Evolutionary conservation across 768 basidiomycete genomes (phyloP), one percentile per base, ranked within the genome.

Genomic region (Podaxis sp.): DNA sequence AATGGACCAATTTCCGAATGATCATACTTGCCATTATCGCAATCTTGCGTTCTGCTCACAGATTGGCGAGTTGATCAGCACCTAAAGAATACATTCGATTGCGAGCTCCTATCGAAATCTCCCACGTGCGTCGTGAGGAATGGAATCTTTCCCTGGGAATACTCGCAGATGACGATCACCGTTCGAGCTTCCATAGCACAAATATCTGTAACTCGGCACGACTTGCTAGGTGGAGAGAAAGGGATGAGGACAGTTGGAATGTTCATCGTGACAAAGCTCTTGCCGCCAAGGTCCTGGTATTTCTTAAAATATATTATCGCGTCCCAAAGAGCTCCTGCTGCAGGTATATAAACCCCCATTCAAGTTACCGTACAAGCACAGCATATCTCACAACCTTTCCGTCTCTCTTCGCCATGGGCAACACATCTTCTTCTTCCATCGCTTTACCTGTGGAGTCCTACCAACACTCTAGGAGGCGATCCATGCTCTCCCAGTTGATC

Each of bases 361-460:
- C n/a, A 13, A 1, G 11, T 42, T 11, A 14, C 40, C 4, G 40
- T 5, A 7, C 40, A 42, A 42, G 32, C 40, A 4, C 13, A 42
- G 16, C 40, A 42, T 13, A 42, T 6, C 32, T 32, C 32, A 32
- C 7, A 7, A 32, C 32, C 32, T 32, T 32, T 13, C 38, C 14
- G 27, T 28, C 27, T 28, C 27, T 28, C 27, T 42, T 42, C 13
- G 50, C 13, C 53, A 63, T 63, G 62, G 62, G 62, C 48, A 63
- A 63, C 38, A 35, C 32, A 32, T 9, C 58, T 56, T 50, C 58
- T 13, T 63, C 62, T 58, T 36, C 51, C 5, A 50, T 38, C 37
- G 38, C 51, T 44, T 40, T 51, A 4, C 47, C 38, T 1, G 38
- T 47, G 36, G 27, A 54, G 7, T 61, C 28, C 28, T 36, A 50